These are phyloP conservation scores for Saturnispora dispora DNA, from an alignment of 805 yeast species.

Conservation along the genomic window DNA sequence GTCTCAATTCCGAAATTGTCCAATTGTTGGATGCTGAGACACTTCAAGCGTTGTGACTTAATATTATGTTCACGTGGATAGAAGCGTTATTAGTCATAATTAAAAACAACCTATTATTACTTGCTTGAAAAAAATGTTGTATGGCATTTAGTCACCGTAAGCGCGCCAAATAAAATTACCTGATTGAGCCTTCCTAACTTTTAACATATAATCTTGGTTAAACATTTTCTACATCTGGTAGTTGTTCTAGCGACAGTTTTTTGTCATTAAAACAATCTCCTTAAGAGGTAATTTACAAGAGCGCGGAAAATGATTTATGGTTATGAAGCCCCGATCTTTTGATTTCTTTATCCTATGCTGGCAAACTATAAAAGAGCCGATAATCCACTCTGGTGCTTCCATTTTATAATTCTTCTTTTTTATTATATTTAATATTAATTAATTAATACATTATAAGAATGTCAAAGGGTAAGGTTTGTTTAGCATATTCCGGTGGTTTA, in stretches of 20 bases:
- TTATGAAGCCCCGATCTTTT: neutral
- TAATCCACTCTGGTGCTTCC: neutral
- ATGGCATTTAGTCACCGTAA: neutral
- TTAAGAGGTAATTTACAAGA: neutral
- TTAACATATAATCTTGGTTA: neutral
- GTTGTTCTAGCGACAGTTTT: neutral
- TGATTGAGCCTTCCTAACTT: neutral
- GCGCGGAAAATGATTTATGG: neutral
- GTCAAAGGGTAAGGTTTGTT: constrained; percentile 98
- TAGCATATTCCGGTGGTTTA: constrained; percentile 98
- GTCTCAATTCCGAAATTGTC: too few species aligned
- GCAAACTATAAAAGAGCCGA: neutral
- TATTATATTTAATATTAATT: neutral
- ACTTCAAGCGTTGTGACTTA: neutral
- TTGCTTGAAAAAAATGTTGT: neutral
- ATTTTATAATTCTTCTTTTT: neutral
- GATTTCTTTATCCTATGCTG: neutral
- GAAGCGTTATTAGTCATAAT: neutral
- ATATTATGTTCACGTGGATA: too few species aligned
- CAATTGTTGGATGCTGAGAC: too few species aligned
- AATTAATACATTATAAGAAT: constrained; percentile 30
- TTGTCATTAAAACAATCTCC: neutral
- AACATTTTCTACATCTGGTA: neutral
- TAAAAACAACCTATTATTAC: neutral
- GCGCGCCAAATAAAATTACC: neutral